A percentile compares a stretch with the other conserved stretches of the same genome.
Conservation (phyloP, 305 asterid genomes). For the Euphrasia arctica region DNA sequence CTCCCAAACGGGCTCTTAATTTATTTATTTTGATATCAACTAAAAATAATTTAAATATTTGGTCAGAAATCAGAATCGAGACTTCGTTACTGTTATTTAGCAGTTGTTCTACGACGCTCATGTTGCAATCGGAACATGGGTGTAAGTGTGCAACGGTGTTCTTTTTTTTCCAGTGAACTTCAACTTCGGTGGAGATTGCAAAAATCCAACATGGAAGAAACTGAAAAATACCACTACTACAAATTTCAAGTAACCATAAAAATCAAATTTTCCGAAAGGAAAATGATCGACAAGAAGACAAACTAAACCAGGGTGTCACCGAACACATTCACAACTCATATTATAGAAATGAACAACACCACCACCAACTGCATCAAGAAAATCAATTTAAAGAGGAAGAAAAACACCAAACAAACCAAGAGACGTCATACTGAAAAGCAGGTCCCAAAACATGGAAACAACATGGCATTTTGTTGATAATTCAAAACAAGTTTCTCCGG, state of each 20-base stretch:
- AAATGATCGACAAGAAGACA: neutral
- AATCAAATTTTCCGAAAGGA: too few species aligned
- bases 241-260: too few species aligned
- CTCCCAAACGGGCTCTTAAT: too few species aligned
- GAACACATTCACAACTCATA: neutral
- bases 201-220: neutral
- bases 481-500: neutral
- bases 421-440: conserved; percentile 8
- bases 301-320: neutral
- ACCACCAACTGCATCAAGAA: conserved; percentile 12
- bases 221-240: neutral
- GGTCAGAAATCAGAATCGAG: too few species aligned
- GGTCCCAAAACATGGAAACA: conserved; percentile 12
- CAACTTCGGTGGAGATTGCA: neutral
- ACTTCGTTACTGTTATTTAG: too few species aligned
- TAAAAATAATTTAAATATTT: too few species aligned
- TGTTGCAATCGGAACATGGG: too few species aligned
- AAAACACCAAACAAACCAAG: neutral
- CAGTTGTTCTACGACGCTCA: too few species aligned
- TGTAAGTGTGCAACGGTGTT: too few species aligned
- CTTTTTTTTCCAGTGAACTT: neutral
- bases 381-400: neutral
- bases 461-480: neutral
- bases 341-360: conserved; percentile 11
- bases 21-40: too few species aligned